A percentile compares a stretch with the other conserved stretches of the same genome.
Conservation (phyloP, 2,329 filamentous ascomycete species). For the Calonectria montana region DNA sequence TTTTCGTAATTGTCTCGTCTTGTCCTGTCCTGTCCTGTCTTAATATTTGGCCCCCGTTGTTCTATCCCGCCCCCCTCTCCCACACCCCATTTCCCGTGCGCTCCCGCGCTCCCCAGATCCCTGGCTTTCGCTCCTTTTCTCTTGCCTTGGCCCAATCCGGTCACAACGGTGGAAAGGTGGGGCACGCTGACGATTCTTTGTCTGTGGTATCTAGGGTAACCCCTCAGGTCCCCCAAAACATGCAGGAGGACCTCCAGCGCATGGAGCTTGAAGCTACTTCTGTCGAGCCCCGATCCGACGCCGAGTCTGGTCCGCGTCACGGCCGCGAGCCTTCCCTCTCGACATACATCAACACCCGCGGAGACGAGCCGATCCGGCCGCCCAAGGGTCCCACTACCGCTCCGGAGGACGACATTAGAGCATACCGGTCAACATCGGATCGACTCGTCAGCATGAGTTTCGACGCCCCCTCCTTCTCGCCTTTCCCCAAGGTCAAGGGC, state of each 20-base stretch:
- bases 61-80: conserved; percentile 27
- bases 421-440: conserved; percentile 52
- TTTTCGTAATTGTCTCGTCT: neutral
- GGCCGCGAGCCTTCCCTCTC: conserved; percentile 58
- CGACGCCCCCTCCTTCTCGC: conserved; percentile 83
- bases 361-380: conserved; percentile 43
- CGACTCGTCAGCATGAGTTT: conserved; percentile 58
- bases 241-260: conserved; percentile 92
- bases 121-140: conserved; percentile 30
- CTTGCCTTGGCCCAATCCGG: conserved; percentile 40
- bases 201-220: conserved; percentile 74
- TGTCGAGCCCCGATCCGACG: conserved; percentile 49
- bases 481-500: conserved; percentile 87
- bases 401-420: conserved; percentile 51
- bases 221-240: conserved; percentile 95
- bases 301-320: conserved; percentile 48
- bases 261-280: conserved; percentile 83
- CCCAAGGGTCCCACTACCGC: conserved; percentile 46
- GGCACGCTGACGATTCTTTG: conserved; percentile 52
- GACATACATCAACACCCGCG: conserved; percentile 49
- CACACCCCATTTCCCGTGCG: conserved; percentile 22
- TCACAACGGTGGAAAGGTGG: conserved; percentile 46
- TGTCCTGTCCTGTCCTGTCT: conserved; percentile 9
- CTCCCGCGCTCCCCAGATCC: conserved; percentile 24
- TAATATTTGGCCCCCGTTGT: conserved; percentile 28